Conservation (phyloP, 495 filamentous ascomycete genomes). For the Aspergillus saccharolyticus region DNA sequence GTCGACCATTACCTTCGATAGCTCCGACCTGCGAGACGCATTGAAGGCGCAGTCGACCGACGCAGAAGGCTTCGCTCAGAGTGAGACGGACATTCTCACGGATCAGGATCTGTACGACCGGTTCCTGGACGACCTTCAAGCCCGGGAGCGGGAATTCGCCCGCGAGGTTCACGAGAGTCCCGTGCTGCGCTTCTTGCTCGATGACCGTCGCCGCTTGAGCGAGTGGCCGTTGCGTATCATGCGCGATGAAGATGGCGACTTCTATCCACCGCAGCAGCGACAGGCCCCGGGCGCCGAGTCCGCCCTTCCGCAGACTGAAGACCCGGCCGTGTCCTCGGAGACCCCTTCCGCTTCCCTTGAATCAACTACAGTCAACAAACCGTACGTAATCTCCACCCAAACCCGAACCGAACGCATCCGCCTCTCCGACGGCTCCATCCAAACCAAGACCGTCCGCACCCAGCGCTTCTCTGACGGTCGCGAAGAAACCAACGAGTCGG, state of each 20-base stretch:
- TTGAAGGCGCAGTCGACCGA: slow-evolving; percentile 3
- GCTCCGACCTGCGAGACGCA: slow-evolving; percentile 10
- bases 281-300: too few relatives aligned
- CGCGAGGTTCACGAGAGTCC: slow-evolving; percentile 26
- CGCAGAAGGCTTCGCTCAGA: not conserved
- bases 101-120: slow-evolving; percentile 45
- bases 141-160: slow-evolving; percentile 31
- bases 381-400: slow-evolving; percentile 50
- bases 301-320: not conserved
- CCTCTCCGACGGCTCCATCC: slow-evolving; percentile 55
- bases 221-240: not conserved
- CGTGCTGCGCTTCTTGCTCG: slow-evolving; percentile 30
- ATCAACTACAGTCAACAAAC: slow-evolving; percentile 4
- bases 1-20: slow-evolving; percentile 26
- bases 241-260: not conserved
- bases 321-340: slow-evolving; percentile 1
- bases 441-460: slow-evolving; percentile 55
- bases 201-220: slow-evolving; percentile 24
- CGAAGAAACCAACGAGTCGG: slow-evolving; percentile 51
- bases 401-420: slow-evolving; percentile 51
- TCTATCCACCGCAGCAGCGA: not conserved
- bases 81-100: slow-evolving; percentile 19
- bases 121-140: slow-evolving; percentile 38
- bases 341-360: not conserved
- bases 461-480: slow-evolving; percentile 60